Percentiles rank a stretch among this genome's conserved stretches.
phyloP scores from a whole-genome alignment of 108 stramenopile genomes.

The Nannochloropsis oceanica region DNA sequence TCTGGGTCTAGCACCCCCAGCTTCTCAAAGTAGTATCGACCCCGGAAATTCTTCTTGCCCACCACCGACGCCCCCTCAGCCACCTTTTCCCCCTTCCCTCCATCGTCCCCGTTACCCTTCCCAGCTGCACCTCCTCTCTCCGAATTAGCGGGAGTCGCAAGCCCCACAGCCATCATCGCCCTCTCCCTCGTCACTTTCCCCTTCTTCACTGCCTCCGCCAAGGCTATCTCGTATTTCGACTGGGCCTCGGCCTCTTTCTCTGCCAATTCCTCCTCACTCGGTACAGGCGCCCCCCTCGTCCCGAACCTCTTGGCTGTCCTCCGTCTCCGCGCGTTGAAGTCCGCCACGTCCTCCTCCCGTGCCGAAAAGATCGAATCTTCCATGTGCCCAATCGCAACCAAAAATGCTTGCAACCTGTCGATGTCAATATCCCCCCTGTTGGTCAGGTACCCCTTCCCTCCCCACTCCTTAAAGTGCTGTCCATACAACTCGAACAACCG shows the following conservation, averaged over 20 bases:
- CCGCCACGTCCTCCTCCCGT: slow-evolving; percentile 51
- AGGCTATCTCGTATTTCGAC: slow-evolving; percentile 26
- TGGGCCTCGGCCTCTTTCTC: slow-evolving; percentile 61
- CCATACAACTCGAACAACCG: slow-evolving; percentile 72
- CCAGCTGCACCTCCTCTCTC: too few species aligned
- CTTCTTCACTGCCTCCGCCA: slow-evolving; percentile 14
- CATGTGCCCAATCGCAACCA: slow-evolving; percentile 61
- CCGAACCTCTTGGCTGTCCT: slow-evolving; percentile 67
- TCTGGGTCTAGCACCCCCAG: slow-evolving; percentile 67
- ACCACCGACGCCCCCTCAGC: background rate
- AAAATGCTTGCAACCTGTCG: slow-evolving; percentile 66
- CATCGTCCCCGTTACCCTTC: background rate
- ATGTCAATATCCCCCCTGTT: slow-evolving; percentile 67
- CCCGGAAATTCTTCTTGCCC: slow-evolving; percentile 5
- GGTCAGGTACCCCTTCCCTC: slow-evolving; percentile 65
- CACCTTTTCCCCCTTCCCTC: background rate
- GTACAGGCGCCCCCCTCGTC: slow-evolving; percentile 34
- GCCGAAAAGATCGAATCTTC: slow-evolving; percentile 63
- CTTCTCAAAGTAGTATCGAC: slow-evolving; percentile 82
- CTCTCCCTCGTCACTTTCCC: background rate
- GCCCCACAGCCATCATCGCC: background rate
- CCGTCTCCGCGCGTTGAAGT: slow-evolving; percentile 54
- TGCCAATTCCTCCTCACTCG: slow-evolving; percentile 58
- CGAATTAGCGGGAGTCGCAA: background rate
- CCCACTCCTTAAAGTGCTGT: background rate